These are phyloP conservation scores for Penicillium sp. DNA, from an alignment of 2,329 filamentous ascomycete species.

Conservation along the genomic window DNA sequence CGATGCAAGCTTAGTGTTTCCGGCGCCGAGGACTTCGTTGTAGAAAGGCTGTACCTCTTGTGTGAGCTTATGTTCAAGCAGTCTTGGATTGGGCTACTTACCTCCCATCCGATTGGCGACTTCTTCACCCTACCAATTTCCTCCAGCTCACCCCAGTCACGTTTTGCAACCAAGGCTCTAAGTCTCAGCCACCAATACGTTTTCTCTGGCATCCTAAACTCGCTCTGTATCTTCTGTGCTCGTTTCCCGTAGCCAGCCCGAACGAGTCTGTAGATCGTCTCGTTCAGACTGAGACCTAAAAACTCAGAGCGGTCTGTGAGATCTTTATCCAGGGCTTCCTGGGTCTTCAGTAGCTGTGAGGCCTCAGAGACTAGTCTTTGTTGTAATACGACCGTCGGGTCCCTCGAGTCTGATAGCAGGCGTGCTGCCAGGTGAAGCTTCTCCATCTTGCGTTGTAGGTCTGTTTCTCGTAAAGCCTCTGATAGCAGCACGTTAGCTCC, in stretches of 20 bases:
- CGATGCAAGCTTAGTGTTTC: slow-evolving; percentile 81
- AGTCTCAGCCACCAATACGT: slow-evolving; percentile 84
- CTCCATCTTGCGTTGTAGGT: slow-evolving; percentile 68
- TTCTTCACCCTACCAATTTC: slow-evolving; percentile 72
- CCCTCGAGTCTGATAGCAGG: slow-evolving; percentile 77
- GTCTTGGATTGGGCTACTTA: slow-evolving; percentile 43
- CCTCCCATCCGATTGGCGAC: slow-evolving; percentile 95
- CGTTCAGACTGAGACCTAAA: slow-evolving; percentile 79
- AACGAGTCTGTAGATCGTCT: slow-evolving; percentile 87
- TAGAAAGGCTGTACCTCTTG: slow-evolving; percentile 70
- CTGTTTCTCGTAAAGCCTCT: slow-evolving; percentile 73
- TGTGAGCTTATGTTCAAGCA: slow-evolving; percentile 29
- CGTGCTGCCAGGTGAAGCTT: slow-evolving; percentile 86
- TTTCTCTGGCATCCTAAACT: slow-evolving; percentile 91
- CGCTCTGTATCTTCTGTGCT: slow-evolving; percentile 80
- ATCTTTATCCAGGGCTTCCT: slow-evolving; percentile 83
- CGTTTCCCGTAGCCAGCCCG: slow-evolving; percentile 76
- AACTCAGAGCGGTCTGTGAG: slow-evolving; percentile 63
- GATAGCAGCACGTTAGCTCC: slow-evolving; percentile 82
- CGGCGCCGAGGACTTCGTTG: slow-evolving; percentile 81
- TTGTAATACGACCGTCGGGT: slow-evolving; percentile 64
- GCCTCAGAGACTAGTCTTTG: slow-evolving; percentile 76
- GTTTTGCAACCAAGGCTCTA: slow-evolving; percentile 80
- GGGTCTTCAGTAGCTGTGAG: slow-evolving; percentile 73
- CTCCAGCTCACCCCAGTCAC: slow-evolving; percentile 90